These are phyloP conservation scores for Jasminum sambac DNA, from an alignment of 257 asterid species.

Conservation along the genomic window DNA sequence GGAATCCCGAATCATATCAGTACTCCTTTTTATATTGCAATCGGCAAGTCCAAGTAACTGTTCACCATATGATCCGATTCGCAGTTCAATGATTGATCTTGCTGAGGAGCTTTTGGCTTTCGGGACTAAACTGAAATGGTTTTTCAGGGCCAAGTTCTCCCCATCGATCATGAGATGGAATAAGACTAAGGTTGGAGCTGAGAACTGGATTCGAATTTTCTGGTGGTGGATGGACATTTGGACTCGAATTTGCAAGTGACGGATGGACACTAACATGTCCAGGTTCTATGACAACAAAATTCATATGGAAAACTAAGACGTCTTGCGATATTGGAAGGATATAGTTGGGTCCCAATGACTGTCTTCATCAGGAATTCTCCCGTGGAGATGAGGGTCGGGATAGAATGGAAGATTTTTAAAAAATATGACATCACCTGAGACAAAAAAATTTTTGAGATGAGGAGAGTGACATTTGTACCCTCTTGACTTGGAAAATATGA, in stretches of 20 bases:
- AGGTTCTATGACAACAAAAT: too few species aligned
- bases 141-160: background rate
- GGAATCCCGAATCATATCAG: too few species aligned
- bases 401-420: too few species aligned
- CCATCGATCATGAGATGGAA: background rate
- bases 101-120: background rate
- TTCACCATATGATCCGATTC: background rate
- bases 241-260: too few species aligned
- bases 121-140: background rate
- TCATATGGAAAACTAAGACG: background rate
- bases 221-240: too few species aligned
- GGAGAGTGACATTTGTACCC: background rate
- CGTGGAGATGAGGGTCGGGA: too few species aligned
- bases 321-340: background rate
- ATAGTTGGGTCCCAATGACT: too few species aligned
- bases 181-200: background rate
- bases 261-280: background rate
- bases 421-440: background rate
- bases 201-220: background rate
- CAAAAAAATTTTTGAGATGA: background rate
- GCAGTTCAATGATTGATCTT: background rate
- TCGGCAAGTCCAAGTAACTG: background rate
- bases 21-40: background rate
- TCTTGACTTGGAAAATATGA: background rate
- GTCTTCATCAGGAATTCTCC: too few species aligned